phyloP scores from a whole-genome alignment of 2,329 filamentous ascomycete species.

The Trichoderma semiorbis region DNA sequence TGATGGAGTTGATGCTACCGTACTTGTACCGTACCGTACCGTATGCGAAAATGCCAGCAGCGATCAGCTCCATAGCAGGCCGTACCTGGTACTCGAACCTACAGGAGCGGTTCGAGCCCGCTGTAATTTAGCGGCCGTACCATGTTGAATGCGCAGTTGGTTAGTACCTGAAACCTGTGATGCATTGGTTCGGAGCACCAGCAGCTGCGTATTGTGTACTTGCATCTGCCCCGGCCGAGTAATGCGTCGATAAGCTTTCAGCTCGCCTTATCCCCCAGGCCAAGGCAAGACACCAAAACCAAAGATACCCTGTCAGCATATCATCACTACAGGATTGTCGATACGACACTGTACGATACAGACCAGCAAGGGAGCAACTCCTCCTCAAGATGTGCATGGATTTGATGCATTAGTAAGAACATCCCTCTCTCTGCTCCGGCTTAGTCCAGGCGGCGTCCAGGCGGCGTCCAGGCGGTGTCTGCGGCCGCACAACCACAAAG shows the following conservation, averaged over 20 bases:
- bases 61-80: not conserved
- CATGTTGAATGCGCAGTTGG: not conserved
- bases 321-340: not conserved
- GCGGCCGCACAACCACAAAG: not conserved
- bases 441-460: not conserved
- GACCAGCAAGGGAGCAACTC: not conserved
- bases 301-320: not conserved
- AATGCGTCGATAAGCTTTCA: not conserved
- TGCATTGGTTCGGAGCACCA: not conserved
- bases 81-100: not conserved
- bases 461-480: not conserved
- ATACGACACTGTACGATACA: not conserved
- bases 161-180: not conserved
- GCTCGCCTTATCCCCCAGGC: not conserved
- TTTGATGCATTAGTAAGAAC: not conserved
- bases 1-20: not conserved
- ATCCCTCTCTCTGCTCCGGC: not conserved
- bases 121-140: not conserved
- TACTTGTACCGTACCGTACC: not conserved
- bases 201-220: not conserved
- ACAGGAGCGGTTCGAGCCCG: not conserved
- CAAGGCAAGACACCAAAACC: not conserved
- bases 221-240: not conserved
- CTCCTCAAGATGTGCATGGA: not conserved
- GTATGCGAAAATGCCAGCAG: not conserved